A percentile compares a stretch with the other conserved stretches of the same genome.
These are phyloP conservation scores for Verbascum thapsus DNA, from an alignment of 257 asterid genomes.

Conservation along the genomic window DNA sequence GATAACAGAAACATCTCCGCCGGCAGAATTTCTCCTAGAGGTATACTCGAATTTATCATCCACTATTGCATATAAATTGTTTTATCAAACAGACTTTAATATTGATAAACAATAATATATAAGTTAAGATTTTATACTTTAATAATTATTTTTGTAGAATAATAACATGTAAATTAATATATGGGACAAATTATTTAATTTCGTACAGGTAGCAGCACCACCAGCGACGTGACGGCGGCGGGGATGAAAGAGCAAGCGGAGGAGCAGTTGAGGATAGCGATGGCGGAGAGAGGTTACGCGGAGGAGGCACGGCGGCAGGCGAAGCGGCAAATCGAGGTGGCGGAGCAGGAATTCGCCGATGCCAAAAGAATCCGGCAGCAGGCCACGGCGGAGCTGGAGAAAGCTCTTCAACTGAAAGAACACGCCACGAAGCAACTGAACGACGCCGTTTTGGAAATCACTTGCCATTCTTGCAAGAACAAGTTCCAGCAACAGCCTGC, in stretches of 20 bases:
- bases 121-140: too few species aligned
- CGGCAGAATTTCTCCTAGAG: too few species aligned
- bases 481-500: slow-evolving; percentile 39
- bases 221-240: not conserved
- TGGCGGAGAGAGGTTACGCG: slow-evolving; percentile 67
- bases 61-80: too few species aligned
- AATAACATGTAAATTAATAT: too few species aligned
- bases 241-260: too few species aligned
- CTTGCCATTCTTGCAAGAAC: slow-evolving; percentile 67
- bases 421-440: slow-evolving; percentile 50
- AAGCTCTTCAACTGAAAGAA: slow-evolving; percentile 52
- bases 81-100: too few species aligned
- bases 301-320: slow-evolving; percentile 63
- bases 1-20: too few species aligned
- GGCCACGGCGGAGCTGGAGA: slow-evolving; percentile 59
- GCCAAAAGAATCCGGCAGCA: slow-evolving; percentile 66
- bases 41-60: too few species aligned
- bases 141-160: too few species aligned
- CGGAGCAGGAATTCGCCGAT: slow-evolving; percentile 59
- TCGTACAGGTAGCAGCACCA: slow-evolving; percentile 17
- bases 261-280: too few species aligned
- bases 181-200: too few species aligned
- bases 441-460: slow-evolving; percentile 52
- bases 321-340: slow-evolving; percentile 56
- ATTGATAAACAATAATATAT: too few species aligned